phyloP scores from a whole-genome alignment of 345 rosid genomes.

The Draba incana region DNA sequence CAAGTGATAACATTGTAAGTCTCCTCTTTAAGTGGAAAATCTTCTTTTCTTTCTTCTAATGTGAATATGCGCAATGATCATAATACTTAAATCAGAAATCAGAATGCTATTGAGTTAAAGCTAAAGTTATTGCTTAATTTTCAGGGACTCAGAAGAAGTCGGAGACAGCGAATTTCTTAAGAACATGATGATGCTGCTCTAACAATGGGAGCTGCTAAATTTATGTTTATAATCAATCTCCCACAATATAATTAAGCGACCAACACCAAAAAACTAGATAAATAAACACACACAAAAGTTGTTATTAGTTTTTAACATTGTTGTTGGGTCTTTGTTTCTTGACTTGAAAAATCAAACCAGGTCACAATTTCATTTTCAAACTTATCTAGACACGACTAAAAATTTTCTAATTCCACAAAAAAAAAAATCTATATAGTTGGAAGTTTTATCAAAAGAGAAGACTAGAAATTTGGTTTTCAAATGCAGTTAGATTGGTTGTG shows the following conservation, averaged over 20 bases:
- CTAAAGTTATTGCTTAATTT: conserved; percentile 12
- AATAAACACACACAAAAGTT: background rate
- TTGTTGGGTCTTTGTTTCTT: background rate
- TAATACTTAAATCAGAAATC: background rate
- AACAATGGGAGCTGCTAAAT: conserved; percentile 19
- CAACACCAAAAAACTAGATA: background rate
- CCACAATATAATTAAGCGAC: conserved; percentile 20
- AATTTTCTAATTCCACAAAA: background rate
- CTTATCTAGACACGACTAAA: conserved; percentile 20
- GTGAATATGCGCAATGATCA: background rate
- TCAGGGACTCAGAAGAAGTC: conserved; percentile 40
- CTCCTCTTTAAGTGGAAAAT: background rate
- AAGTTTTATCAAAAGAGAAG: background rate
- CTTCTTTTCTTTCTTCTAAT: background rate
- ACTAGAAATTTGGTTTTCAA: background rate
- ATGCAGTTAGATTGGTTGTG: conserved; percentile 30
- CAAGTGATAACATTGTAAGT: conserved; percentile 38
- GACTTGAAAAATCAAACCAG: background rate
- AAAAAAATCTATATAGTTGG: background rate
- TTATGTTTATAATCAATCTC: conserved; percentile 22
- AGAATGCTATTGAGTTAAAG: background rate
- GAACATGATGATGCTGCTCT: background rate
- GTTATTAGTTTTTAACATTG: background rate
- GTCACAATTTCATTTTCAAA: conserved; percentile 15
- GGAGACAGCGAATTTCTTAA: conserved; percentile 29